phyloP scores from a whole-genome alignment of 148 eudicot species.

The Hydrangea macrophylla region DNA sequence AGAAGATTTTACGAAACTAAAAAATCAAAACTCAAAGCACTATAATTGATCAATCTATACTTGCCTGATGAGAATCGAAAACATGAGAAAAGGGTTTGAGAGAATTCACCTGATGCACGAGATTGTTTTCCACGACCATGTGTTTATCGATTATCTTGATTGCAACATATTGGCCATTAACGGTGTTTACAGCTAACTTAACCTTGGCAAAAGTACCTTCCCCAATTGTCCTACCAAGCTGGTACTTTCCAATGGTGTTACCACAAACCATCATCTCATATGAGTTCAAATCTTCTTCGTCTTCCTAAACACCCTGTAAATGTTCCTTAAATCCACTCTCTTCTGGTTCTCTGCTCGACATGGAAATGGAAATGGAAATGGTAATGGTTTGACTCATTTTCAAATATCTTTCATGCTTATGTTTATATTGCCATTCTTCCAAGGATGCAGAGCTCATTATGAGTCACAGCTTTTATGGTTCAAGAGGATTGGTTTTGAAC shows the following conservation, averaged over 20 bases:
- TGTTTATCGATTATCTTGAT: constrained; percentile 57
- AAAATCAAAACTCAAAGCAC: neutral
- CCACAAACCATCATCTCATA: constrained; percentile 26
- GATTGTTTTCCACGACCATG: constrained; percentile 40
- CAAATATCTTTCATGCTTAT: neutral
- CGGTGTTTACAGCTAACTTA: constrained; percentile 34
- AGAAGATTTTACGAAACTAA: neutral
- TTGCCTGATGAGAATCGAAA: neutral
- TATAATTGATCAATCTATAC: neutral
- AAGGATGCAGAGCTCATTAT: neutral
- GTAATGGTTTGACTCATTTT: neutral
- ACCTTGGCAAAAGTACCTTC: constrained; percentile 64
- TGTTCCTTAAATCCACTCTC: neutral
- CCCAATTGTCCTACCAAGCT: constrained; percentile 43
- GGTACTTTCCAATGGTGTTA: constrained; percentile 46
- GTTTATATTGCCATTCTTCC: neutral
- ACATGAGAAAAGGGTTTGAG: neutral
- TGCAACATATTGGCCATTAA: constrained; percentile 38
- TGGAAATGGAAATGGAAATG: neutral
- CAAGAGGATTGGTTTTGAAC: no score
- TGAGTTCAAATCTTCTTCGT: neutral
- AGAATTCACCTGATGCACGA: constrained; percentile 40
- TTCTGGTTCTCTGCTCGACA: neutral
- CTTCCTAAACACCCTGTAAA: neutral
- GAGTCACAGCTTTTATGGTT: neutral